Evolutionary conservation across 129 eudicot species (phyloP), one percentile per base, ranked within the genome.

Genomic region (Flaveria robusta): DNA sequence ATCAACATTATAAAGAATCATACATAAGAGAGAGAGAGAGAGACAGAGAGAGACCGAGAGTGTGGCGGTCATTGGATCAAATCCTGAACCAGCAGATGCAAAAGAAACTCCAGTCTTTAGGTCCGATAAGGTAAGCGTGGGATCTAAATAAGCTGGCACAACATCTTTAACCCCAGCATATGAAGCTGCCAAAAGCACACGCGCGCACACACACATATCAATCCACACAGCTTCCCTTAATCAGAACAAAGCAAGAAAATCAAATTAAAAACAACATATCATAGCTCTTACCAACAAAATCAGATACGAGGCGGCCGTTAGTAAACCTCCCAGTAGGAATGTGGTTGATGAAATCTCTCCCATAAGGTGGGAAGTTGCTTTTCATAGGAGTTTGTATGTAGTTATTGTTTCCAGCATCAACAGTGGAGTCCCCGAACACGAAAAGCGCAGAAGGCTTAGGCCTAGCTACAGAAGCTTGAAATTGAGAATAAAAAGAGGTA

Each of bases 61-160:
- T 66, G 46, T 47, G 0, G 96, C 72, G 0, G 98, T 89, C 7
- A 86, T 51, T 3, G 94, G 94, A 75, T 92, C 98, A 14, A 78
- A 85, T 15, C 98, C 98, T 18, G 93, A 52, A 39, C 88, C 86
- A 16, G 92, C 96, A 3, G 96, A 92, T 37, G 98, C 98, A 70
- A 92, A 92, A 47, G 88, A 81, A 77, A 88, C 96, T 24, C 98
- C 96, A 14, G 88, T 88, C 70, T 62, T 81, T 31, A 92, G 83
- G 55, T 92, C 96, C 50, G 86, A 85, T 22, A 85, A 66, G 87
- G 74, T 80, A 9, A 88, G 88, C 3, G 83, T 86, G 26, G 96
- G 94, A 82, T 92, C 96, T 86, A 92, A 86, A 22, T 88, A 92
- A 1, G 98, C 81, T 4, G 94, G 96, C 49, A 92, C 77, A 23